phyloP scores from a whole-genome alignment of 1,284 basidiomycete species.

The Sporisorium sorghi region DNA sequence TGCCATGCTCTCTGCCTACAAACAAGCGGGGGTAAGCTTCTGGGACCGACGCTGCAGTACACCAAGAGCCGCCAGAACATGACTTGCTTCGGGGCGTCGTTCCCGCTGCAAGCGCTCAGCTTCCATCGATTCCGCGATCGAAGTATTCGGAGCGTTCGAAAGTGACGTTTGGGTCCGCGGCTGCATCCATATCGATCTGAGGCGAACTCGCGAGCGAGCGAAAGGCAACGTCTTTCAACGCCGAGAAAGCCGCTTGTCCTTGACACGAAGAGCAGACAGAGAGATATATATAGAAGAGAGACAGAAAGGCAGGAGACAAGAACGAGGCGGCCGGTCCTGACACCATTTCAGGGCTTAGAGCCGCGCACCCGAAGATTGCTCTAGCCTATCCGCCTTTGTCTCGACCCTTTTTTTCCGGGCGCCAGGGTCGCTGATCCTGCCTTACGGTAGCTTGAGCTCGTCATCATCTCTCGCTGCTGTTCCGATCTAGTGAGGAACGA shows the following conservation, averaged over 20 bases:
- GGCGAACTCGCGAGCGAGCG: not conserved
- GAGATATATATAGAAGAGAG: not conserved
- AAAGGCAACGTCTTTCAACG: too few relatives aligned
- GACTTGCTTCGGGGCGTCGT: not conserved
- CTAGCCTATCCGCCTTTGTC: too few relatives aligned
- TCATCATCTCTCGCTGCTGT: not conserved
- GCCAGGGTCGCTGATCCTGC: not conserved
- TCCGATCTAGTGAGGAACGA: not conserved
- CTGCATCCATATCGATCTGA: not conserved
- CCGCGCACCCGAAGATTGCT: not conserved
- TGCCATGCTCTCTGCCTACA: not conserved
- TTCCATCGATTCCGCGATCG: not conserved
- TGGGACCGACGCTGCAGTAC: not conserved
- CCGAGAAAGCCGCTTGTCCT: not conserved
- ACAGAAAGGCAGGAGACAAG: not conserved
- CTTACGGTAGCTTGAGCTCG: not conserved
- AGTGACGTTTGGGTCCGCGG: not conserved
- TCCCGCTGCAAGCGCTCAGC: not conserved
- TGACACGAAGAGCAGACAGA: not conserved
- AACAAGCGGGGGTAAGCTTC: not conserved
- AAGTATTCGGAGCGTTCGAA: too few relatives aligned
- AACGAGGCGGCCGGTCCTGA: not conserved
- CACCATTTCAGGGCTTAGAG: not conserved
- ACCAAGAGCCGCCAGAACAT: not conserved
- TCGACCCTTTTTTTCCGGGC: not conserved